These are phyloP conservation scores for Lentinus tigrinus DNA, from an alignment of 768 basidiomycete species.

Conservation along the genomic window DNA sequence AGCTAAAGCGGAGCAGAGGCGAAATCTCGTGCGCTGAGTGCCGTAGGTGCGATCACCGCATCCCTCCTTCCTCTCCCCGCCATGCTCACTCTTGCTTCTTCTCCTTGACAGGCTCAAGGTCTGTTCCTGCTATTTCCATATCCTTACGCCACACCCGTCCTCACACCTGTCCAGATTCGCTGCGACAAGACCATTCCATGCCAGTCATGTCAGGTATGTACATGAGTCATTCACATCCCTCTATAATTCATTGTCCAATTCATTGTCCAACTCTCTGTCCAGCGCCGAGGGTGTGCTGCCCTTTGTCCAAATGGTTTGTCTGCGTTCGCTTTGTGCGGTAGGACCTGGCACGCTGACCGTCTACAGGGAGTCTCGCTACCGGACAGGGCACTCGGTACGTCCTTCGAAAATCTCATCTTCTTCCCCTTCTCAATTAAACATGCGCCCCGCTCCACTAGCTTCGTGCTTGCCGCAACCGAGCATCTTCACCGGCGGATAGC, in stretches of 20 bases:
- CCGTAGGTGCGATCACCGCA: constrained; percentile 61
- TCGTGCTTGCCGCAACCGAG: constrained; percentile 64
- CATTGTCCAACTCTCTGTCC: neutral
- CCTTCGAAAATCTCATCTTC: neutral
- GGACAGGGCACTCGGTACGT: constrained; percentile 71
- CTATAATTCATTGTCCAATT: neutral
- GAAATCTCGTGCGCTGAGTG: constrained; percentile 81
- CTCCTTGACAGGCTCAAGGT: constrained; percentile 27
- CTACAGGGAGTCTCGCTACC: constrained; percentile 68
- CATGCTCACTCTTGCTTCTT: neutral
- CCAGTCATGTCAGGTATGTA: constrained; percentile 66
- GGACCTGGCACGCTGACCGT: neutral
- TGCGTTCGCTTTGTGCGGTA: neutral
- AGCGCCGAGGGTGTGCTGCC: no score
- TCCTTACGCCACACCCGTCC: neutral
- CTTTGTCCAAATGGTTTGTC: constrained; percentile 59
- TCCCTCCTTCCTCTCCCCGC: constrained; percentile 3
- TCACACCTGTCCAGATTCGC: constrained; percentile 58
- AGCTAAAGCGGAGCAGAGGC: constrained; percentile 71
- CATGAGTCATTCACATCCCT: neutral
- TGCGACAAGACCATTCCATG: constrained; percentile 83
- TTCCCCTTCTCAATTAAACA: neutral
- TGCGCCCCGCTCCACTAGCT: constrained; percentile 36
- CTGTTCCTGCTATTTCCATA: neutral
- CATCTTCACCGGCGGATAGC: constrained; percentile 65